Evolutionary conservation across 2,329 filamentous ascomycete genomes (phyloP), one percentile per base, ranked within the genome.

Genomic region (Colletotrichum chrysophilum): DNA sequence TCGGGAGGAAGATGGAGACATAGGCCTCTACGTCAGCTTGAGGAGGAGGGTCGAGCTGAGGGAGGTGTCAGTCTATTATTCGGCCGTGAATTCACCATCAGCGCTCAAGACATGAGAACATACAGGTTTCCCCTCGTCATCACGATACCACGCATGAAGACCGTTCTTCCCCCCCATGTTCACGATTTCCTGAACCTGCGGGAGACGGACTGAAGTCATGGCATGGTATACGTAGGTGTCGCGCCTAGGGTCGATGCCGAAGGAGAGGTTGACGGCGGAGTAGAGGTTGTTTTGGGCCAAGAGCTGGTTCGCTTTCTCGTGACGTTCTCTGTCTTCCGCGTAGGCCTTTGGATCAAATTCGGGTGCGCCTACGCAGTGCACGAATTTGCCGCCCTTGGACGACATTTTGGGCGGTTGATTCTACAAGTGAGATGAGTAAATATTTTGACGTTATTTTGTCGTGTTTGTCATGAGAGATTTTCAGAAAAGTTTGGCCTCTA

Each of bases 11-110:
- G 80, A 96, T 88, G 64, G 89, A 86, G 48, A 91, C 89, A 85
- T 96, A 95, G 21, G 93, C 90, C 58, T 89, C 87, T 72, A 93
- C 89, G 79, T 95, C 94, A 70, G 88, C 78, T 60, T 83, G 84
- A 2, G 89, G 85, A 8, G 92, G 92, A 8, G 89, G 85, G 2
- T 85, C 83, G 80, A 84, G 84, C 82, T 87, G 78, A 48, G 43
- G 18, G 38, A 7, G 1, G 34, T 65, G 56, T 68, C 26, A 66
- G 48, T 71, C 12, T 30, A 68, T 18, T 7, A 10, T 21, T 16
- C 9, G 18, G n/a, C 9, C 12, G 8, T n/a, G 32, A 34, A 13
- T 5, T 24, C 13, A 58, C n/a, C 30, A 61, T 21, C 16, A 12
- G 14, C 10, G 28, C n/a, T 21, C 43, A 10, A 24, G 21, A 61